These are phyloP conservation scores for Bipolaris cookei DNA, from an alignment of 2,329 filamentous ascomycete species.

Conservation along the genomic window DNA sequence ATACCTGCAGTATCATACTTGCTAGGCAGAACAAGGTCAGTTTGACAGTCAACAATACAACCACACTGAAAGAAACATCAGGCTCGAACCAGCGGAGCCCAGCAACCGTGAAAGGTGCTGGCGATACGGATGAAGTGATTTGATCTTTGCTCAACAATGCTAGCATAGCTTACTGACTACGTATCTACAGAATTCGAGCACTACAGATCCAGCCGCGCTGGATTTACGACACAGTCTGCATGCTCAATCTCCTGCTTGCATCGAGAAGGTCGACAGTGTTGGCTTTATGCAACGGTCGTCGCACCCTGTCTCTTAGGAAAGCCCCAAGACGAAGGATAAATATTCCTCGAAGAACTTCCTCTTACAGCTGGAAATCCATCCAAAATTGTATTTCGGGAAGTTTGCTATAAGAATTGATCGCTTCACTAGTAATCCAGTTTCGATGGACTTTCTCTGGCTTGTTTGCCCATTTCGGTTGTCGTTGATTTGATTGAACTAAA, in stretches of 20 bases:
- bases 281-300: conserved; percentile 2
- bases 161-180: conserved; percentile 10
- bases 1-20: conserved; percentile 3
- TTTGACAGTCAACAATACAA: conserved; percentile 4
- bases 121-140: conserved; percentile 11
- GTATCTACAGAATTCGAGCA: conserved; percentile 4
- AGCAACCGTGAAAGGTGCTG: conserved; percentile 6
- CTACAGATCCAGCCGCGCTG: conserved; percentile 5
- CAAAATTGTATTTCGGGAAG: neutral
- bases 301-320: conserved; percentile 2
- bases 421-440: neutral
- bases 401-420: neutral
- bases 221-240: conserved; percentile 4
- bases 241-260: conserved; percentile 3
- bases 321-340: conserved; percentile 2
- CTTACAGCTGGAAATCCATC: neutral
- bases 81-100: conserved; percentile 5
- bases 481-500: neutral
- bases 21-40: conserved; percentile 3
- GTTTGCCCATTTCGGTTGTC: neutral
- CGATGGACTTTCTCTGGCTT: neutral
- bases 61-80: conserved; percentile 8
- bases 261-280: conserved; percentile 7
- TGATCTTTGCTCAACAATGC: conserved; percentile 6
- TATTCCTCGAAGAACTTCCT: neutral